phyloP scores from a whole-genome alignment of 1,139 yeast species.

The Citeromyces hawaiiensis region DNA sequence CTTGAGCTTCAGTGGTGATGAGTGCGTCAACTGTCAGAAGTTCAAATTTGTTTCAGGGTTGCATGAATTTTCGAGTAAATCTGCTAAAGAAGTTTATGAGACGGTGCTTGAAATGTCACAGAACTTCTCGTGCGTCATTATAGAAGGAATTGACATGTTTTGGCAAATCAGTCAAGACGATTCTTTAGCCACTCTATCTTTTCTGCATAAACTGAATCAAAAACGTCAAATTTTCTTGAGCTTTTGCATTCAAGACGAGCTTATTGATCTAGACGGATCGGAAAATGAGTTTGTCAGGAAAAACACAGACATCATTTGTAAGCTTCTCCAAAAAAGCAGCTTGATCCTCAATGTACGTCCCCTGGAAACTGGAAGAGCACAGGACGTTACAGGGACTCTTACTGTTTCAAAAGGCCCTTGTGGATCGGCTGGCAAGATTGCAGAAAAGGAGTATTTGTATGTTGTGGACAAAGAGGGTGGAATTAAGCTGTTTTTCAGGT shows the following conservation, averaged over 20 bases:
- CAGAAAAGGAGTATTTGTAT: slow-evolving; percentile 56
- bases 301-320: slow-evolving; percentile 19
- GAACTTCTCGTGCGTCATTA: slow-evolving; percentile 13
- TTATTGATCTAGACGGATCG: slow-evolving; percentile 21
- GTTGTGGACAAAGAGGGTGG: slow-evolving; percentile 42
- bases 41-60: neutral
- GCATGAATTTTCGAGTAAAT: slow-evolving; percentile 5
- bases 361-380: slow-evolving; percentile 68
- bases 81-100: slow-evolving; percentile 11
- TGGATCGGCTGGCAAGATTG: slow-evolving; percentile 7
- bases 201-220: slow-evolving; percentile 23
- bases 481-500: slow-evolving; percentile 31
- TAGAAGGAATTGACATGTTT: slow-evolving; percentile 38
- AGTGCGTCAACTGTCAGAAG: neutral
- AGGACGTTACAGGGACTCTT: slow-evolving; percentile 67
- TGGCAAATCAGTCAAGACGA: slow-evolving; percentile 26
- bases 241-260: slow-evolving; percentile 20
- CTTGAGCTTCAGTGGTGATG: slow-evolving; percentile 6
- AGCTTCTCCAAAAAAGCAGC: slow-evolving; percentile 35
- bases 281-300: slow-evolving; percentile 22
- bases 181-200: slow-evolving; percentile 21
- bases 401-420: slow-evolving; percentile 41
- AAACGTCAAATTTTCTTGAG: slow-evolving; percentile 20
- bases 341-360: slow-evolving; percentile 46
- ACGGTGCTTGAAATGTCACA: neutral